phyloP scores from a whole-genome alignment of 139 green algal genomes.

The Auxenochlorella protothecoides region DNA sequence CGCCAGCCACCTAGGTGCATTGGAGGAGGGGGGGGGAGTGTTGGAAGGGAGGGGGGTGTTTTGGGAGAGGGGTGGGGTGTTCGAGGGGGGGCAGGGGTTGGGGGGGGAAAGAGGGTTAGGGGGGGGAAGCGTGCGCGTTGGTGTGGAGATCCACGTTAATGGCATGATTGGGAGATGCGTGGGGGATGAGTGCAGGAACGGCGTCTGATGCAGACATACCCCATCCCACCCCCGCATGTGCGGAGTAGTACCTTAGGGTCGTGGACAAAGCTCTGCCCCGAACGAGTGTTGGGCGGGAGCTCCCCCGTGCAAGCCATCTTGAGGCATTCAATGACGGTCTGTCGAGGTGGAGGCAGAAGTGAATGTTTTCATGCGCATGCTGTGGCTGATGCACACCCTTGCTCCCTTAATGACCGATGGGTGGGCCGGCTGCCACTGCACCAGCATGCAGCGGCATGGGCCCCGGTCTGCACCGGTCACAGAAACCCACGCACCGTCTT shows the following conservation, averaged over 20 bases:
- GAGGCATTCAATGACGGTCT: conserved; percentile 99
- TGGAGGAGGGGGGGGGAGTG: too few relatives aligned
- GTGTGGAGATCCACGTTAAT: too few relatives aligned
- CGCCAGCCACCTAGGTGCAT: conserved; percentile 56
- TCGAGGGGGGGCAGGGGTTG: background rate
- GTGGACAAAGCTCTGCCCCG: conserved; percentile 86
- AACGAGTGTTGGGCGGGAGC: conserved; percentile 83
- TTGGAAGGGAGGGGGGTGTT: background rate
- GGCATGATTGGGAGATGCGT: background rate
- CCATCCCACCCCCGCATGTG: too few relatives aligned
- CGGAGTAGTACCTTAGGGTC: conserved; percentile 61
- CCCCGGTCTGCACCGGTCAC: too few relatives aligned
- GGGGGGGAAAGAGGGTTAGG: background rate
- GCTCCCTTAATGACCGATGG: too few relatives aligned
- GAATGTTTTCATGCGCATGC: too few relatives aligned
- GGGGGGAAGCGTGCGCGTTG: background rate
- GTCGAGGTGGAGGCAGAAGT: background rate
- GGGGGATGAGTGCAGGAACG: background rate
- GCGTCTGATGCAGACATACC: background rate
- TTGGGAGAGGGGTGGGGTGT: background rate
- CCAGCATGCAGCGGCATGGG: background rate
- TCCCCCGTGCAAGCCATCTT: conserved; percentile 88
- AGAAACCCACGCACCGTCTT: conserved; percentile 73
- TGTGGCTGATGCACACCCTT: too few relatives aligned
- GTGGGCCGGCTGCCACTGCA: background rate